Base-by-base conservation (phyloP, 768 basidiomycete genomes). In the Asterophora parasitica region DNA sequence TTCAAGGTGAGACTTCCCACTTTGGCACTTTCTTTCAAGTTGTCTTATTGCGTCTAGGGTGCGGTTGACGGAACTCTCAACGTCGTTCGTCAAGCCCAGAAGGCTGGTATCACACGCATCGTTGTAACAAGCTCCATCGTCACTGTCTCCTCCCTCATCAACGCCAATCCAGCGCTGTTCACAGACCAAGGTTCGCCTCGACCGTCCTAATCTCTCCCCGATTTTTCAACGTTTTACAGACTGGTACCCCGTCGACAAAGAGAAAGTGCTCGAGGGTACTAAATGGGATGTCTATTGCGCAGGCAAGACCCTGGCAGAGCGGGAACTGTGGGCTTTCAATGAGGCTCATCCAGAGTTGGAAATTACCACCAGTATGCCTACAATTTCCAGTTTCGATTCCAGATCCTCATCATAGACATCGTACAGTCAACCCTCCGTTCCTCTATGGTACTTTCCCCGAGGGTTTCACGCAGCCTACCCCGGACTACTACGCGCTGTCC, bases 11-110 rank as follows among this genome's bases (percentile, higher is more conserved):
- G 9, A 12, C 8, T 31, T 12, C 12, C 8, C 8, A 31, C 9
- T 31, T 31, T 31, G 30, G 4, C 9, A 9, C 12, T 9, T 31
- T 9, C 12, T 12, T 10, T 31, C 30, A 12, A 31, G 8, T 9
- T n/a, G n/a, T n/a, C n/a, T n/a, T 31, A 9, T 10, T 31, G 12
- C 30, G 30, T 12, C 12, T 12, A 72, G 73, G 57, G 59, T 13
- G 66, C 70, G 8, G 52, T 73, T 19, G 64, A 70, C 5, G 73
- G 72, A 6, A 67, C 69, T 4, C 23, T 72, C 40, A 73, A 74
- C 44, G 58, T 74, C n/a, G 50, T 76, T 6, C 65, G 62, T 12
- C 69, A 74, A 50, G 69, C 67, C 12, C 53, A 65, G 20, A 59
- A 62, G 31, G 68, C 63, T 12, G 70, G 68, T 7, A 61, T 74